Conservation (phyloP, 192 early-diverging fungal species). For the Diversispora eburnea region DNA sequence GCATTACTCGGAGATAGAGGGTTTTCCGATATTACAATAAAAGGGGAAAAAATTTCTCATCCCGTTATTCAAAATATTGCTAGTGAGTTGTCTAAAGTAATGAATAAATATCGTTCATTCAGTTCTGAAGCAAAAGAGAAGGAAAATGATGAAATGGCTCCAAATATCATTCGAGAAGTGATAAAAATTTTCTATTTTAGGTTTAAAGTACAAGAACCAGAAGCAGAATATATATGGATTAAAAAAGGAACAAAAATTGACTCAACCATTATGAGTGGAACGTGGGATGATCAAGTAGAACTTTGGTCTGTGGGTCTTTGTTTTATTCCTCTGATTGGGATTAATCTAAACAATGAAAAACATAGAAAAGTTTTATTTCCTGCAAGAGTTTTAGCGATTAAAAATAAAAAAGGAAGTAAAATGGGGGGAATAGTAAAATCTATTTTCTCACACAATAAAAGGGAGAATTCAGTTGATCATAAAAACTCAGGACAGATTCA, state of each 20-base stretch:
- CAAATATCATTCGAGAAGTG: not conserved
- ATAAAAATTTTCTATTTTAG: constrained; percentile 9
- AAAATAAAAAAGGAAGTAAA: not conserved
- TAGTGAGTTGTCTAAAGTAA: not conserved
- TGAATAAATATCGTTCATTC: not conserved
- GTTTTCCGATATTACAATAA: not conserved
- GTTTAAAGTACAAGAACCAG: constrained; percentile 2
- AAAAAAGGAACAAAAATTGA: not conserved
- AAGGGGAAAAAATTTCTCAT: not conserved
- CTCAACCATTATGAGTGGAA: not conserved
- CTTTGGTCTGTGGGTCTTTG: not conserved
- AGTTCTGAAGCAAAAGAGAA: not conserved
- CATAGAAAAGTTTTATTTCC: not conserved
- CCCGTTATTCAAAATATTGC: not conserved
- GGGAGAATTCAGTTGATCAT: too few relatives aligned
- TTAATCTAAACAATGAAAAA: not conserved
- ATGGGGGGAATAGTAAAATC: not conserved
- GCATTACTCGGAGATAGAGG: constrained; percentile 12
- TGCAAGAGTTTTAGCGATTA: not conserved
- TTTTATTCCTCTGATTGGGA: not conserved
- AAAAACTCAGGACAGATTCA: too few relatives aligned
- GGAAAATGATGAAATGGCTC: constrained; percentile 3
- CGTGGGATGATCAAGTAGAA: not conserved
- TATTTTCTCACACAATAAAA: too few relatives aligned
- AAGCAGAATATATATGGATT: not conserved